Conservation (phyloP, 148 eudicot genomes). For the Hydrangea macrophylla region DNA sequence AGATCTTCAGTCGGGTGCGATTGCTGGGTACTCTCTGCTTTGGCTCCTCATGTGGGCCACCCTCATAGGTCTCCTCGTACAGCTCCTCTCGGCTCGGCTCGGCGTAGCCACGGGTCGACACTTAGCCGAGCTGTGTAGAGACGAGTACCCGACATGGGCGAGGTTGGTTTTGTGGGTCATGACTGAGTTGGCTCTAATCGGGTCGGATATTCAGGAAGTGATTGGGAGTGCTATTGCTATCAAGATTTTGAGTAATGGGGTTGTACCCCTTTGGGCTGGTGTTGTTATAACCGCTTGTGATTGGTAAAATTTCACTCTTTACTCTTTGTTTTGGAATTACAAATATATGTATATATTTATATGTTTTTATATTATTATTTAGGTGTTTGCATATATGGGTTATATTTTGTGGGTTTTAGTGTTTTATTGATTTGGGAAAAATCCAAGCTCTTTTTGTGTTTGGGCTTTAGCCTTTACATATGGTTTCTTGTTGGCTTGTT, state of each 20-base stretch:
- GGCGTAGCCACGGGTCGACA: conserved; percentile 95
- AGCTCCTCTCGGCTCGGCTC: conserved; percentile 77
- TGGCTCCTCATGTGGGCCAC: conserved; percentile 98
- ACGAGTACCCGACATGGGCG: conserved; percentile 96
- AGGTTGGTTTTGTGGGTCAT: conserved; percentile 68
- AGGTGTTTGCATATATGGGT: no score
- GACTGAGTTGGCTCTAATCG: conserved; percentile 89
- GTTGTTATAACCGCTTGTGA: conserved; percentile 89
- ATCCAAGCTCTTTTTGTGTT: no score
- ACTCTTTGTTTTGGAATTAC: neutral
- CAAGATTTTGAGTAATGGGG: conserved; percentile 68
- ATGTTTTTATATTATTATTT: no score
- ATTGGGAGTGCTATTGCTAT: conserved; percentile 99
- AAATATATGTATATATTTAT: neutral
- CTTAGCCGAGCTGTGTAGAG: conserved; percentile 86
- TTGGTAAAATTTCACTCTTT: conserved; percentile 47
- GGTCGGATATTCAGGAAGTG: conserved; percentile 95
- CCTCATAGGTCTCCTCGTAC: conserved; percentile 84
- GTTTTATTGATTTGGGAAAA: no score
- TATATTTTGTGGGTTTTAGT: no score
- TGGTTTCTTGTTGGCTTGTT: no score
- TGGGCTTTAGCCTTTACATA: no score
- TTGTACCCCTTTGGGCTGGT: conserved; percentile 95
- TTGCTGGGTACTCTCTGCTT: conserved; percentile 81
- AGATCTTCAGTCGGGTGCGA: conserved; percentile 90